These are phyloP conservation scores for Populus deltoides DNA, from an alignment of 345 rosid genomes.

Conservation along the genomic window DNA sequence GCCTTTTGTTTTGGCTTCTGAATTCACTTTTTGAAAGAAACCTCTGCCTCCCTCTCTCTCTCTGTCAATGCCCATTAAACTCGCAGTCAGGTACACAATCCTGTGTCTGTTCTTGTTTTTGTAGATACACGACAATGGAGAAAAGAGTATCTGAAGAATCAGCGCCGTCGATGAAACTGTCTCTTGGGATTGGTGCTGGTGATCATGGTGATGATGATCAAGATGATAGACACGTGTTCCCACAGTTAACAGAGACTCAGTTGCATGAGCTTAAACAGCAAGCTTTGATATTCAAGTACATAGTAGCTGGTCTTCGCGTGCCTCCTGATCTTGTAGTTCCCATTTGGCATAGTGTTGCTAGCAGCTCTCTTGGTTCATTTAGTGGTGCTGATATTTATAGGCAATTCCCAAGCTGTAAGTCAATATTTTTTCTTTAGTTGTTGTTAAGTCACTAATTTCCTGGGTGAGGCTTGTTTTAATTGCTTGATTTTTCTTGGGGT, in stretches of 20 bases:
- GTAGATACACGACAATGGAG: constrained; percentile 12
- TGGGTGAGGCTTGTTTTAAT: neutral
- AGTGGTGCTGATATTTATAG: constrained; percentile 6
- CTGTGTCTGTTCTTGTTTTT: neutral
- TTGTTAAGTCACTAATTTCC: neutral
- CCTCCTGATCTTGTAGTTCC: constrained; percentile 47
- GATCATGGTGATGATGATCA: neutral
- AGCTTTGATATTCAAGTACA: constrained; percentile 41
- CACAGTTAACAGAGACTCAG: constrained; percentile 43
- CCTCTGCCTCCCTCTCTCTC: neutral
- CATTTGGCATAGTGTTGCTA: constrained; percentile 41
- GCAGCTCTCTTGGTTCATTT: constrained; percentile 20
- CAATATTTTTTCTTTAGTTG: neutral
- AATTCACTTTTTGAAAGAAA: neutral
- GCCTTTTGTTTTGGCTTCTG: neutral
- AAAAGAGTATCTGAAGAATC: neutral
- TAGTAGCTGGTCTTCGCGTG: constrained; percentile 50
- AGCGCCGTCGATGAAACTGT: constrained; percentile 26
- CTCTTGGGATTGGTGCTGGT: constrained; percentile 24
- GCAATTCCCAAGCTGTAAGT: constrained; percentile 29
- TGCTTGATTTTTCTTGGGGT: neutral
- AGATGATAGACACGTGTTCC: constrained; percentile 11
- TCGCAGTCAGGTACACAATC: neutral
- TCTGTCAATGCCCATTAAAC: too few relatives aligned
- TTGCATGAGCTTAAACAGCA: constrained; percentile 51